A percentile compares a stretch with the other conserved stretches of the same genome.
These are phyloP conservation scores for Cucurbita ficifolia DNA, from an alignment of 306 rosid genomes.

Conservation along the genomic window DNA sequence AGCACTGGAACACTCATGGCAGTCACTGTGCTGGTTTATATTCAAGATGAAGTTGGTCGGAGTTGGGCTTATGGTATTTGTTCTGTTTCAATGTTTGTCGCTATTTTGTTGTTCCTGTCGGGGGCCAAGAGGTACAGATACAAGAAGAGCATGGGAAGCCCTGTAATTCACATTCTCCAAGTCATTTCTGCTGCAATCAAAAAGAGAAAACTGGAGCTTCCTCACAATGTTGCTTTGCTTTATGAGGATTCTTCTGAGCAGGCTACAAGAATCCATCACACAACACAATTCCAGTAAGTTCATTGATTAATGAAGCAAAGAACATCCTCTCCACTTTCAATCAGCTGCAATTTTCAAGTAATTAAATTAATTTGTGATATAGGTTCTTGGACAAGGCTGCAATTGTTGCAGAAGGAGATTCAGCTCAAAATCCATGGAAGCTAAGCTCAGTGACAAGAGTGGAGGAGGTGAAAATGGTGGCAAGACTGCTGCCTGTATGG, in stretches of 20 bases:
- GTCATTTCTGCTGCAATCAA: slow-evolving; percentile 43
- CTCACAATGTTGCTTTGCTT: slow-evolving; percentile 26
- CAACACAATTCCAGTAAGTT: slow-evolving; percentile 49
- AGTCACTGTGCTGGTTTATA: slow-evolving; percentile 69
- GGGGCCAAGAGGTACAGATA: slow-evolving; percentile 58
- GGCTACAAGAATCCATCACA: slow-evolving; percentile 41
- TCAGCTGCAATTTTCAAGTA: neutral
- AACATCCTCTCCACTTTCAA: neutral
- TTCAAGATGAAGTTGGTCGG: slow-evolving; percentile 76
- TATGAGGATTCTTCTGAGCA: slow-evolving; percentile 51
- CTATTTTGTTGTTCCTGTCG: slow-evolving; percentile 34
- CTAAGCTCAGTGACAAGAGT: slow-evolving; percentile 59
- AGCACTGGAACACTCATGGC: slow-evolving; percentile 73
- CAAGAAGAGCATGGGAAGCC: slow-evolving; percentile 71
- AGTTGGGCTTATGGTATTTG: slow-evolving; percentile 81
- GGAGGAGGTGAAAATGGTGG: slow-evolving; percentile 91
- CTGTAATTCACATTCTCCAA: slow-evolving; percentile 68
- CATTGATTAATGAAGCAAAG: neutral
- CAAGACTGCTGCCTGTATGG: slow-evolving; percentile 72
- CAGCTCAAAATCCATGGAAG: slow-evolving; percentile 61
- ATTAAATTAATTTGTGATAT: neutral
- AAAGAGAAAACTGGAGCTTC: slow-evolving; percentile 50
- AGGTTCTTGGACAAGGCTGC: slow-evolving; percentile 87
- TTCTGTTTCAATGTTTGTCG: slow-evolving; percentile 39
- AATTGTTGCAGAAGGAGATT: slow-evolving; percentile 41